Evolutionary conservation across 495 filamentous ascomycete species (phyloP).

Genomic region (Aspergillus affinis): DNA sequence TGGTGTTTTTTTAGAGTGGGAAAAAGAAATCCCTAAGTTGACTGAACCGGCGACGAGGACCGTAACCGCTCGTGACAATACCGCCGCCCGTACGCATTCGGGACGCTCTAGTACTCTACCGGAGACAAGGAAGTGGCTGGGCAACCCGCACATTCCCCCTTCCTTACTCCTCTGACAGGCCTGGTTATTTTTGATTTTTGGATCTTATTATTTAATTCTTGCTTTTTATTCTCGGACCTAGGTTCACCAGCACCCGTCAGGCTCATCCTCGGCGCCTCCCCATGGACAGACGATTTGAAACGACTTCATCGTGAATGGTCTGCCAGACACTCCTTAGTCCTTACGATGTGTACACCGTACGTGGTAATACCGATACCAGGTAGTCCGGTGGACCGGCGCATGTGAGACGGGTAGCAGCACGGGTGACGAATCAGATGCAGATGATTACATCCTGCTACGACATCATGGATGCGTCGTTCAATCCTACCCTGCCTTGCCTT

Average conservation of each 20-base stretch:
- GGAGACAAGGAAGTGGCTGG: slow-evolving; percentile 27
- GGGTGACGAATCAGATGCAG: background rate
- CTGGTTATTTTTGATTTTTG: background rate
- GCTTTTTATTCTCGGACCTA: background rate
- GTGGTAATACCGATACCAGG: slow-evolving; percentile 4
- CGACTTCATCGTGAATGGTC: slow-evolving; percentile 18
- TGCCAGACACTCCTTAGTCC: slow-evolving; percentile 2
- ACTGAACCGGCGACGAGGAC: slow-evolving; percentile 44
- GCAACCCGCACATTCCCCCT: slow-evolving; percentile 3
- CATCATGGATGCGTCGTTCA: background rate
- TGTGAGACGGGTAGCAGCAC: slow-evolving; percentile 16
- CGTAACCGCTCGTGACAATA: slow-evolving; percentile 47
- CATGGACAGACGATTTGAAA: slow-evolving; percentile 12
- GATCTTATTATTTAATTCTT: background rate
- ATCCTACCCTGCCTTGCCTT: background rate
- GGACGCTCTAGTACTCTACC: slow-evolving; percentile 27
- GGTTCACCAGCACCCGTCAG: slow-evolving; percentile 11
- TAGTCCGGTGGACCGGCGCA: slow-evolving; percentile 12
- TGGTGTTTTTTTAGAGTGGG: slow-evolving; percentile 41
- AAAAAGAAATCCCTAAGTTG: slow-evolving; percentile 33
- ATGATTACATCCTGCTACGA: background rate
- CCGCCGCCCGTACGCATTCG: slow-evolving; percentile 37
- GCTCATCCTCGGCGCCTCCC: slow-evolving; percentile 10
- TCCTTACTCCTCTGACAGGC: background rate
- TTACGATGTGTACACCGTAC: slow-evolving; percentile 1